phyloP scores from a whole-genome alignment of 306 rosid species.

The Urtica urens region DNA sequence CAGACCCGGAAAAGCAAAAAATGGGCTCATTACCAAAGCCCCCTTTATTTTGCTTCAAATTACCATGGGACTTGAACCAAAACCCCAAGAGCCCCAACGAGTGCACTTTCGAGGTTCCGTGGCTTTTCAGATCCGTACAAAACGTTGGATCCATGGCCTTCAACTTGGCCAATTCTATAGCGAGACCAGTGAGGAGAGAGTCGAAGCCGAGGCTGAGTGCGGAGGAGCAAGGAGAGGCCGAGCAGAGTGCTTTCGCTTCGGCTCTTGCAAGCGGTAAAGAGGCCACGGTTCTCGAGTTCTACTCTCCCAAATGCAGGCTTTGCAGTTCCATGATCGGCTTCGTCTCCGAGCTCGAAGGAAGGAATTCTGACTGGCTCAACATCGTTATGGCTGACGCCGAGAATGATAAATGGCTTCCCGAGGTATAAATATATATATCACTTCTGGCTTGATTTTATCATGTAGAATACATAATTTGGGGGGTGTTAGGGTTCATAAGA shows the following conservation, averaged over 20 bases:
- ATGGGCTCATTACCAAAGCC: slow-evolving; percentile 33
- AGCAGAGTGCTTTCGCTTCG: slow-evolving; percentile 70
- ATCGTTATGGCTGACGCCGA: slow-evolving; percentile 91
- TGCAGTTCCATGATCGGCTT: slow-evolving; percentile 56
- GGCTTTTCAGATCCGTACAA: slow-evolving; percentile 67
- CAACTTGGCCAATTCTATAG: slow-evolving; percentile 31
- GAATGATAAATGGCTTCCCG: slow-evolving; percentile 78
- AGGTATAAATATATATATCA: too few species aligned
- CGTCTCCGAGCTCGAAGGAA: slow-evolving; percentile 49
- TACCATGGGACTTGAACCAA: slow-evolving; percentile 64
- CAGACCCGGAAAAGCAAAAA: slow-evolving; percentile 2
- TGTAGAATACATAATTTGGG: too few species aligned
- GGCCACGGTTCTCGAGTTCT: slow-evolving; percentile 70
- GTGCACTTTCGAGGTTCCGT: slow-evolving; percentile 60
- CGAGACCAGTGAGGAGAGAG: slow-evolving; percentile 24
- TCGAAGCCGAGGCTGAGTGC: slow-evolving; percentile 19
- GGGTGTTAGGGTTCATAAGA: too few species aligned
- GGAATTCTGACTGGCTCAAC: slow-evolving; percentile 66
- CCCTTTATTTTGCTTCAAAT: slow-evolving; percentile 49
- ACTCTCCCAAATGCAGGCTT: slow-evolving; percentile 75
- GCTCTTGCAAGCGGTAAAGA: slow-evolving; percentile 67
- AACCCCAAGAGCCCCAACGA: slow-evolving; percentile 19
- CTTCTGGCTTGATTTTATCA: too few species aligned
- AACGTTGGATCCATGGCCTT: slow-evolving; percentile 43
- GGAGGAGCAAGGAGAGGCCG: slow-evolving; percentile 58